These are phyloP conservation scores for Linnemannia schmuckeri DNA, from an alignment of 192 early-diverging fungal genomes.

Conservation along the genomic window DNA sequence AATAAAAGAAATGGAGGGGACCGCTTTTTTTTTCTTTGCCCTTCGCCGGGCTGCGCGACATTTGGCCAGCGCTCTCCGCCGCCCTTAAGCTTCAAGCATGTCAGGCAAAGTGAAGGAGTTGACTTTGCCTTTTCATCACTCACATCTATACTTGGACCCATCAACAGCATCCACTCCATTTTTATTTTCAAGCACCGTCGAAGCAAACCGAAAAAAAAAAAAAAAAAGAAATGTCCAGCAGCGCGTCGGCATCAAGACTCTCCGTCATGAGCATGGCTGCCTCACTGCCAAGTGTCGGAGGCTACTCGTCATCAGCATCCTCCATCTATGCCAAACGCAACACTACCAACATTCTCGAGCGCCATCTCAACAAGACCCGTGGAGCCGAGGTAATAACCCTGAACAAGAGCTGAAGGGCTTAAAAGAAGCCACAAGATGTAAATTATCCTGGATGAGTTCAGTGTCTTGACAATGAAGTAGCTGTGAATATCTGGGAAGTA, in stretches of 20 bases:
- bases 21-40: background rate
- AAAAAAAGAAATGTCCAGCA: conserved; percentile 32
- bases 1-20: background rate
- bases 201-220: background rate
- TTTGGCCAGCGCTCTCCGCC: background rate
- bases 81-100: background rate
- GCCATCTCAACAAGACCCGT: conserved; percentile 79
- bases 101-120: background rate
- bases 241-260: conserved; percentile 36
- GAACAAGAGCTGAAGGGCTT: background rate
- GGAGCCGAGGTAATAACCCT: conserved; percentile 71
- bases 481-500: background rate
- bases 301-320: conserved; percentile 35
- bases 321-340: conserved; percentile 45
- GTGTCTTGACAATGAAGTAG: background rate
- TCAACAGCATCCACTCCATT: background rate
- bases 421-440: background rate
- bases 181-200: background rate
- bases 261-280: conserved; percentile 57
- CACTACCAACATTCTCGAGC: conserved; percentile 74
- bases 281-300: conserved; percentile 47
- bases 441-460: background rate
- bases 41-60: conserved; percentile 2
- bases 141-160: background rate
- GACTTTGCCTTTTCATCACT: background rate